Base-by-base conservation (phyloP, 2,329 filamentous ascomycete genomes). In the Bertia moriformis region DNA sequence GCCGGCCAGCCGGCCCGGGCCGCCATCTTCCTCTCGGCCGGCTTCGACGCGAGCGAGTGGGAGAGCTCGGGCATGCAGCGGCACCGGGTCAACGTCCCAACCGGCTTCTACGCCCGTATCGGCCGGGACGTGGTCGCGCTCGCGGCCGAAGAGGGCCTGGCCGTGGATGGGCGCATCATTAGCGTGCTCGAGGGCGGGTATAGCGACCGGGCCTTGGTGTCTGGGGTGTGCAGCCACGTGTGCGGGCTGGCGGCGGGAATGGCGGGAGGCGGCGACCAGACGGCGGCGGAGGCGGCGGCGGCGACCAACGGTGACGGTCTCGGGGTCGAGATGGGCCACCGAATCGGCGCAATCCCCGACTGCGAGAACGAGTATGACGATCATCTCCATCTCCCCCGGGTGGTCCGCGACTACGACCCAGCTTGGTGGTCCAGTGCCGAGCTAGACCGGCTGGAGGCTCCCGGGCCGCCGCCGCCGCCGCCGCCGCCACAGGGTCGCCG, bases 151-250 rank as follows among this genome's bases (percentile, higher is more conserved):
- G 78, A 84, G 48, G 83, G 71, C 2, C 72, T 84, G 2, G 71
- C 73, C 19, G 83, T 85, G 1, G 81, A 93, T 18, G 89, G 89
- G 2, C 73, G 91, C 35, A 69, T 96, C 17, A 80, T 98, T 51
- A 96, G 89, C 55, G 87, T 96, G 2, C 69, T 98, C 17, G 91
- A 98, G 59, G 91, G 91, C 20, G 91, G 91, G 0, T 98, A 98
- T 53, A 95, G 88, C 53, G 85, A 98, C 58, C 76, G 88, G 42
- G 91, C 91, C 5, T 62, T 98, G 38, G 81, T 73, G 39, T 94
- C 86, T 22, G 91, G 91, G 35, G 79, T 95, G 3, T 62, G 95
- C 42, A 93, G 88, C 55, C 91, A 98, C 57, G 56, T 98, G 14
- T 85, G 83, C 48, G 91, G 89, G 4, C 69, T 98, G 29, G 77